phyloP scores from a whole-genome alignment of 148 eudicot species.

The Camellia lanceoleosa region DNA sequence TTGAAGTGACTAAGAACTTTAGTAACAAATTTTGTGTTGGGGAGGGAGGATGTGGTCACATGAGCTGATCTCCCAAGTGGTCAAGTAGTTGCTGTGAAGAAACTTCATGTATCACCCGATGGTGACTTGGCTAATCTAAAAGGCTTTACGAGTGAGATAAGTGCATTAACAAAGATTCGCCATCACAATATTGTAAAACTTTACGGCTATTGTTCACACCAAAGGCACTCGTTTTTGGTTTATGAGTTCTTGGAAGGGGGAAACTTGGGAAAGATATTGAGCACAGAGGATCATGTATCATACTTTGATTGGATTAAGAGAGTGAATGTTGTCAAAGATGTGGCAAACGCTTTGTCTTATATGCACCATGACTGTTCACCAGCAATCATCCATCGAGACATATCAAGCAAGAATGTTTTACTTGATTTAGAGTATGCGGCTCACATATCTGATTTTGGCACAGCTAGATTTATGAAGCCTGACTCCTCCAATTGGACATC shows the following conservation, averaged over 20 bases:
- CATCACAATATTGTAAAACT: constrained; percentile 24
- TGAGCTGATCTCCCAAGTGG: constrained; percentile 8
- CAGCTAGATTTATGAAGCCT: too few relatives aligned
- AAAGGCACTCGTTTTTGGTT: constrained; percentile 18
- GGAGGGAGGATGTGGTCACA: constrained; percentile 17
- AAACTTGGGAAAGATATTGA: constrained; percentile 10
- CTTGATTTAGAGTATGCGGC: background rate
- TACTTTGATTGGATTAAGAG: constrained; percentile 16
- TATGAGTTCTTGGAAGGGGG: constrained; percentile 31
- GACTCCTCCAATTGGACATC: constrained; percentile 36
- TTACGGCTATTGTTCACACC: constrained; percentile 24
- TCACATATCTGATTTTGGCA: too few relatives aligned
- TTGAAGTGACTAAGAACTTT: constrained; percentile 25
- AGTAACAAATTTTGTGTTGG: constrained; percentile 16
- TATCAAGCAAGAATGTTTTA: constrained; percentile 5
- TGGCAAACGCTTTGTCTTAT: constrained; percentile 19
- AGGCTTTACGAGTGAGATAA: constrained; percentile 17
- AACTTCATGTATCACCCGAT: constrained; percentile 11
- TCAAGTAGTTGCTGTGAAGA: constrained; percentile 22
- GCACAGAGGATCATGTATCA: background rate
- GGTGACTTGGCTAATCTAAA: background rate
- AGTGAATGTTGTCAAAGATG: constrained; percentile 18
- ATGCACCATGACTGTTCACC: constrained; percentile 19
- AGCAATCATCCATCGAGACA: constrained; percentile 2
- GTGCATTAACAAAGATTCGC: constrained; percentile 8